A percentile compares a stretch with the other conserved stretches of the same genome.
phyloP scores from a whole-genome alignment of 2,329 filamentous ascomycete genomes.

The Colletotrichum magnum region DNA sequence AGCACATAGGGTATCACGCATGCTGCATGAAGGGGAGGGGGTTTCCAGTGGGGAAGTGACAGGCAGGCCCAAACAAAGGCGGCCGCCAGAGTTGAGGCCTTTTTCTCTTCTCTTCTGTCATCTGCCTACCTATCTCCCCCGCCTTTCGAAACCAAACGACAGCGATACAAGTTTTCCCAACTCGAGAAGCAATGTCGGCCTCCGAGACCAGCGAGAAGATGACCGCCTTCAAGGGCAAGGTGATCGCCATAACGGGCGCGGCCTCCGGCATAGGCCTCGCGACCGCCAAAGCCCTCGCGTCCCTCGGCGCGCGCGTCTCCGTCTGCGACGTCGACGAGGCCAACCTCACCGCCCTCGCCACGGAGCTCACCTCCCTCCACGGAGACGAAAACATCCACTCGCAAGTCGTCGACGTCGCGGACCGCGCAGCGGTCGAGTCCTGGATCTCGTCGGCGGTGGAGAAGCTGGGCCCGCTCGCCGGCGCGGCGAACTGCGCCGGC shows the following conservation, averaged over 20 bases:
- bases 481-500: constrained; percentile 58
- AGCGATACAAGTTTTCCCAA: no score
- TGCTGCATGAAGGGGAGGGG: no score
- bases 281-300: constrained; percentile 59
- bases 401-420: constrained; percentile 40
- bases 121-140: no score
- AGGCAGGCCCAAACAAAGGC: no score
- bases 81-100: no score
- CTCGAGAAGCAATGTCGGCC: no score
- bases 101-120: no score
- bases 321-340: constrained; percentile 61
- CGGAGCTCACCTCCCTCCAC: constrained; percentile 16
- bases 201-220: background rate
- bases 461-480: constrained; percentile 55
- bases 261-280: constrained; percentile 65
- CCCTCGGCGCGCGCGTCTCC: constrained; percentile 60
- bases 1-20: no score
- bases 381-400: constrained; percentile 28
- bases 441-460: constrained; percentile 51
- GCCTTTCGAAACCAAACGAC: no score
- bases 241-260: constrained; percentile 64
- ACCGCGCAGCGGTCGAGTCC: constrained; percentile 40
- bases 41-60: no score
- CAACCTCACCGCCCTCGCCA: constrained; percentile 42
- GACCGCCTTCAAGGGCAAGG: constrained; percentile 50